Evolutionary conservation across 768 basidiomycete species (phyloP).

Genomic region (Tricholoma terreum): DNA sequence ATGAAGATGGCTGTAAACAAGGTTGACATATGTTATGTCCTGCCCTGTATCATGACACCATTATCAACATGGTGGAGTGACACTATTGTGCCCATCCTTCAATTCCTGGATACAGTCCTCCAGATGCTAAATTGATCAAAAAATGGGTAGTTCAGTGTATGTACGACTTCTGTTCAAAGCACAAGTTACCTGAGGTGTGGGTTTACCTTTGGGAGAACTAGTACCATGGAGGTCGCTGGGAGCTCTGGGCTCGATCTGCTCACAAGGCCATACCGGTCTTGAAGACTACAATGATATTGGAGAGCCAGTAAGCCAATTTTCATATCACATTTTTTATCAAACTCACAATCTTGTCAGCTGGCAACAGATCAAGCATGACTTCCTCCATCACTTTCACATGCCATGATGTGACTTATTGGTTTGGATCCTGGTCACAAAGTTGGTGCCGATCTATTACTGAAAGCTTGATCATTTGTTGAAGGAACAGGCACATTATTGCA

Average conservation of each 20-base stretch:
- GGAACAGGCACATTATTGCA: neutral
- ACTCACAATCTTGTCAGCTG: neutral
- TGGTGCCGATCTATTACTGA: neutral
- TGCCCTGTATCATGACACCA: too few relatives aligned
- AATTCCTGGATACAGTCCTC: too few relatives aligned
- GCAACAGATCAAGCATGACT: neutral
- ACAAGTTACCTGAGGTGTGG: neutral
- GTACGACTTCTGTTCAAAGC: too few relatives aligned
- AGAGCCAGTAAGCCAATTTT: neutral
- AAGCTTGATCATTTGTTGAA: neutral
- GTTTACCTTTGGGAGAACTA: conserved; percentile 23
- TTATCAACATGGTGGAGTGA: too few relatives aligned
- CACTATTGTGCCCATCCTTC: too few relatives aligned
- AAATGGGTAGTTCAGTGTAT: too few relatives aligned
- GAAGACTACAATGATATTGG: neutral
- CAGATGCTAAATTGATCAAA: too few relatives aligned
- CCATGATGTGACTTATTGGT: neutral
- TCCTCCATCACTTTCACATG: neutral
- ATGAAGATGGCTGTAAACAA: too few relatives aligned
- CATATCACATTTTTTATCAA: neutral
- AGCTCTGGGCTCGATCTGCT: conserved; percentile 23
- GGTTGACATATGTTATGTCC: too few relatives aligned
- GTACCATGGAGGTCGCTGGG: conserved; percentile 23
- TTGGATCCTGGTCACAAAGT: neutral
- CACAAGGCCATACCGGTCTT: neutral